Evolutionary conservation across 495 filamentous ascomycete species (phyloP), one percentile per base, ranked within the genome.

Genomic region (Lindgomyces ingoldianus): DNA sequence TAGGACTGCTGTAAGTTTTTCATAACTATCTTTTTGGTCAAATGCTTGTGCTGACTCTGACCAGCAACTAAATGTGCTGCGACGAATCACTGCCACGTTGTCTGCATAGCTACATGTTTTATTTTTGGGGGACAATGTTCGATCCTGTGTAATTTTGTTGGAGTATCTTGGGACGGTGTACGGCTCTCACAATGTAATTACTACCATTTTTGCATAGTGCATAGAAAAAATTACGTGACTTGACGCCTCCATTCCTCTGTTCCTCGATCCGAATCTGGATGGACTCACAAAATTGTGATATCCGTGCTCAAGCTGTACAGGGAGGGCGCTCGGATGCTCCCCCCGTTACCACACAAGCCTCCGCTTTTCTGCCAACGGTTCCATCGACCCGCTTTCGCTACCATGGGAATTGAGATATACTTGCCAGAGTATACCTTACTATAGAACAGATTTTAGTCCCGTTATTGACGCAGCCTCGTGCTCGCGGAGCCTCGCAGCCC

Each of bases 1-100:
- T 96, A 54, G 87, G 88, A 53, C 80, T 96, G 68, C 83, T 96
- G 91, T 93, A 80, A 78, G 89, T 88, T 26, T 25, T 58, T 24
- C 29, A 45, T n/a, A 16, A 19, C 22, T 1, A 25, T 33, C 59
- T 33, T 30, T 12, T 41, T 21, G 45, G 21, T 2, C 3, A 22
- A 4, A 19, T 4, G 9, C 33, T n/a, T 10, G 22, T n/a, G 30
- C 59, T 62, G 36, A 62, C 59, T 18, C 16, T 29, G 21, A n/a
- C 8, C 33, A 68, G 58, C 45, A 68, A 68, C 52, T 58, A 29
- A 68, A 14, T 16, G 22, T 33, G 24, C 21, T n/a, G 29, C 50
- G 21, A 21, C 24, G 22, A 27, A n/a, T 24, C 24, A 14, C 36
- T 29, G 36, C 25, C n/a, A n/a, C n/a, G n/a, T n/a, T n/a, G n/a